Evolutionary conservation across 176 grass and related monocot species (phyloP).

Genomic region (Leersia perrieri): DNA sequence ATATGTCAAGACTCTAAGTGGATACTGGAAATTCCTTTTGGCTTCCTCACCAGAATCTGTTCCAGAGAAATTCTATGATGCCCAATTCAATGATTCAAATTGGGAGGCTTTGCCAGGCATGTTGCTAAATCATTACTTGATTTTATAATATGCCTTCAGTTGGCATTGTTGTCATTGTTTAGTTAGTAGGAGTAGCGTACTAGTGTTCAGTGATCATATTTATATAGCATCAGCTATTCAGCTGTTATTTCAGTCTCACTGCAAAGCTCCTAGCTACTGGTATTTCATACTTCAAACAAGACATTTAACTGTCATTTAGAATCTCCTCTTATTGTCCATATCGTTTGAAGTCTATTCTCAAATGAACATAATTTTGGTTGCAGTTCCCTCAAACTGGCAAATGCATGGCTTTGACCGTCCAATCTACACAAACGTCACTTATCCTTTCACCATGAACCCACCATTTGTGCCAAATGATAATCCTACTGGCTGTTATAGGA

Average conservation of each 20-base stretch:
- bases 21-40: conserved; percentile 82
- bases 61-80: conserved; percentile 64
- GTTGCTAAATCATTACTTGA: conserved; percentile 2
- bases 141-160: not conserved
- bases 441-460: conserved; percentile 84
- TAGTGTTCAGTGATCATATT: not conserved
- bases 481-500: conserved; percentile 90
- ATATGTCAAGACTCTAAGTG: conserved; percentile 76
- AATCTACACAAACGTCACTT: conserved; percentile 76
- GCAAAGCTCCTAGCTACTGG: not conserved
- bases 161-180: not conserved
- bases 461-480: conserved; percentile 88
- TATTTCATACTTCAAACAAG: not conserved
- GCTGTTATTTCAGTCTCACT: not conserved
- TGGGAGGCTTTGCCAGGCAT: conserved; percentile 83
- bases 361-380: not conserved
- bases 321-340: not conserved
- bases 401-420: conserved; percentile 91
- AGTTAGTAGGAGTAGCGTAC: no score
- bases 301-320: not conserved
- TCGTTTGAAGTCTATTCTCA: not conserved
- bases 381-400: conserved; percentile 98
- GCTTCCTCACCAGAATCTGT: conserved; percentile 59
- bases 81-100: conserved; percentile 63
- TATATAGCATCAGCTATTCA: not conserved